Evolutionary conservation across 2,329 filamentous ascomycete species (phyloP).

Genomic region (Exophiala sp.): DNA sequence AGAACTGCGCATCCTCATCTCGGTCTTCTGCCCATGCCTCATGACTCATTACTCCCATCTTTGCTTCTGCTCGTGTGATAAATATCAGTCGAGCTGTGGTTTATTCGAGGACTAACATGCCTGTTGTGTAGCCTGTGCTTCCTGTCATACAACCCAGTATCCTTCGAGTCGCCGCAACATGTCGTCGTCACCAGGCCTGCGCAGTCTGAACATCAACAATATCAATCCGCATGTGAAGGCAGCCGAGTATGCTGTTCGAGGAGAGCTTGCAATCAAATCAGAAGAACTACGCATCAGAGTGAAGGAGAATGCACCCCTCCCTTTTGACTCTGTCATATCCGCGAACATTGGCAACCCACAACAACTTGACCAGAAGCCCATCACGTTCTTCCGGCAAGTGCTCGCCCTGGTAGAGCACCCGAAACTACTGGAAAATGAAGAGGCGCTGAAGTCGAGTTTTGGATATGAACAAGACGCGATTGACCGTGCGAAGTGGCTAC

Average conservation of each 20-base stretch:
- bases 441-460: constrained; percentile 69
- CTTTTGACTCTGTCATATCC: constrained; percentile 87
- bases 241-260: constrained; percentile 94
- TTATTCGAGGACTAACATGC: constrained; percentile 7
- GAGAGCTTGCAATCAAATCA: constrained; percentile 88
- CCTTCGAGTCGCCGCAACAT: constrained; percentile 40
- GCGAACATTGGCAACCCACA: constrained; percentile 99
- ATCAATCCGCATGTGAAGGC: constrained; percentile 86
- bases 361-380: constrained; percentile 96
- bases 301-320: constrained; percentile 57
- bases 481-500: constrained; percentile 73
- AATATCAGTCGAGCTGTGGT: not conserved
- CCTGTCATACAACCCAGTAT: not conserved
- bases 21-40: constrained; percentile 13
- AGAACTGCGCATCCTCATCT: constrained; percentile 4
- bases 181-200: constrained; percentile 43
- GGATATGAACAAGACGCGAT: constrained; percentile 90
- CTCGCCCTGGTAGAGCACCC: constrained; percentile 92
- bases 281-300: constrained; percentile 82
- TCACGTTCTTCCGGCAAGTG: constrained; percentile 98
- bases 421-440: constrained; percentile 72
- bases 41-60: constrained; percentile 17
- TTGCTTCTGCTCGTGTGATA: constrained; percentile 19
- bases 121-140: constrained; percentile 3
- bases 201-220: constrained; percentile 70